Evolutionary conservation across 2,329 filamentous ascomycete species (phyloP).

Genomic region (Diaporthe sp.): DNA sequence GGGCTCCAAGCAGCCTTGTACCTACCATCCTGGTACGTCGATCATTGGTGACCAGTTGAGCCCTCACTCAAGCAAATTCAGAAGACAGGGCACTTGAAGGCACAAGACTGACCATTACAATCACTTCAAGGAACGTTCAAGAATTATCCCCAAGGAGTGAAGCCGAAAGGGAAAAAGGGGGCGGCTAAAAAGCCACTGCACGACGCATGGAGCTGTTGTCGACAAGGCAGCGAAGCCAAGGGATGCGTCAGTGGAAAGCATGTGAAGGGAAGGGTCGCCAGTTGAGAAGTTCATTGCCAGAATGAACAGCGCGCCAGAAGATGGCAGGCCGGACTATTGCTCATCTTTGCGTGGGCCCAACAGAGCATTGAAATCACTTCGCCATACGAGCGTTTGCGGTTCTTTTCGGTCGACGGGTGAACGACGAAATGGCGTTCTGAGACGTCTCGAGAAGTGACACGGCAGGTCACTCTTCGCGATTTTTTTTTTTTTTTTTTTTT

Average conservation of each 20-base stretch:
- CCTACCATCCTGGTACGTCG: background rate
- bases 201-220: background rate
- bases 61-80: background rate
- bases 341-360: background rate
- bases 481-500: background rate
- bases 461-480: too few relatives aligned
- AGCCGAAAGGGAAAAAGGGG: background rate
- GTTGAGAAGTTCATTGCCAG: too few relatives aligned
- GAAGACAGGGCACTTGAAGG: too few relatives aligned
- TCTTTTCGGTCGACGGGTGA: background rate
- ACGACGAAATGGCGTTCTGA: background rate
- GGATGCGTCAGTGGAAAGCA: background rate
- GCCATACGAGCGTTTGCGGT: background rate
- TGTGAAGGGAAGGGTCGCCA: background rate
- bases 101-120: background rate
- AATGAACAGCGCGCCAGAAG: background rate
- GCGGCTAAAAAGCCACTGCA: background rate
- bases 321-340: background rate
- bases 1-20: background rate
- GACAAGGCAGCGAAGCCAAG: rapidly evolving
- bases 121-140: background rate
- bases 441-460: too few relatives aligned
- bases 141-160: background rate
- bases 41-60: background rate
- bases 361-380: background rate